These are phyloP conservation scores for Colletotrichum kahawae DNA, from an alignment of 2,329 filamentous ascomycete species.

Conservation along the genomic window DNA sequence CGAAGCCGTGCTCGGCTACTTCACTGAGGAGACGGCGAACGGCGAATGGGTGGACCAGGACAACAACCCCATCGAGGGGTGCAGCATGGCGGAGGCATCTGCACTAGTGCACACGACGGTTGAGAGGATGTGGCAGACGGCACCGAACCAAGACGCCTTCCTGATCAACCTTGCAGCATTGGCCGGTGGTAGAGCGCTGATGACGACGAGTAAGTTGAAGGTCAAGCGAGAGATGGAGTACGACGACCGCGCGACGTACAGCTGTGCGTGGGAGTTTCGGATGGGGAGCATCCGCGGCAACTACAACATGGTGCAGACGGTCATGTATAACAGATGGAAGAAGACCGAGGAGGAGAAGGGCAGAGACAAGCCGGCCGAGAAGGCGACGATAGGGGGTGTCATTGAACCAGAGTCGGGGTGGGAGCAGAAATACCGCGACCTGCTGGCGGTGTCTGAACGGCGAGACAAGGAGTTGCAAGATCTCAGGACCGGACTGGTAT, in stretches of 20 bases:
- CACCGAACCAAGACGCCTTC: slow-evolving; percentile 58
- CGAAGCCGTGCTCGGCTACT: slow-evolving; percentile 60
- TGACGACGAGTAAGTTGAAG: slow-evolving; percentile 44
- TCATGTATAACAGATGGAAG: slow-evolving; percentile 48
- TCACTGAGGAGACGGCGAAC: slow-evolving; percentile 54
- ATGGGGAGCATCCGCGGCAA: slow-evolving; percentile 57
- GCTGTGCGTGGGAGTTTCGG: slow-evolving; percentile 59
- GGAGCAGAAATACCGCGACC: slow-evolving; percentile 59
- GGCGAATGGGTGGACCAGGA: slow-evolving; percentile 57
- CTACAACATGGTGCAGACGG: slow-evolving; percentile 58
- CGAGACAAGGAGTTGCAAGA: slow-evolving; percentile 57
- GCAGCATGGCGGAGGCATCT: slow-evolving; percentile 56
- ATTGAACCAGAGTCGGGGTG: slow-evolving; percentile 35
- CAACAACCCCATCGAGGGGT: slow-evolving; percentile 46
- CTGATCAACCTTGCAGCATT: slow-evolving; percentile 64
- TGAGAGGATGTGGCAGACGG: slow-evolving; percentile 55
- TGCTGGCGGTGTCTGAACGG: slow-evolving; percentile 64
- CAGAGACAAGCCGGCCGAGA: slow-evolving; percentile 31
- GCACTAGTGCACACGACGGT: slow-evolving; percentile 61
- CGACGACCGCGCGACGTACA: slow-evolving; percentile 50
- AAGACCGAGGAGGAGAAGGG: slow-evolving; percentile 28
- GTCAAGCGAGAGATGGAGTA: slow-evolving; percentile 49
- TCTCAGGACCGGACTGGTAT: slow-evolving; percentile 48
- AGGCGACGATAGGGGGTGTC: not conserved
- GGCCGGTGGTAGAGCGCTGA: slow-evolving; percentile 57